Percentiles rank a stretch among this genome's conserved stretches.
Conservation (phyloP, 495 filamentous ascomycete species). For the Aspergillus saccharolyticus region DNA sequence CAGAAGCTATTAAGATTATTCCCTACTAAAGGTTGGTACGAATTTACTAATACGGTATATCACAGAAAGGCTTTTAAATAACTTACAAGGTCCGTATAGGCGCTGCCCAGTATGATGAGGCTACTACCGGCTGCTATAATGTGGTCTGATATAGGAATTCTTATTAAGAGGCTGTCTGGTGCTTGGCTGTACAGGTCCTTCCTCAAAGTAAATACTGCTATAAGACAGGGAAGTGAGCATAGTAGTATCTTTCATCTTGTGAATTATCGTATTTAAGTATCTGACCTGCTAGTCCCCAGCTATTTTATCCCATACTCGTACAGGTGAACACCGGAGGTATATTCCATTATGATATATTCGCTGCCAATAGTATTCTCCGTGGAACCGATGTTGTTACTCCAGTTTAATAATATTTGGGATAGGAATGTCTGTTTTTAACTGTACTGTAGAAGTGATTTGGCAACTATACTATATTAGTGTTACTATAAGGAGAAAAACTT, state of each 20-base stretch:
- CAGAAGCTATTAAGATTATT: constrained; percentile 26
- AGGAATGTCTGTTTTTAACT: constrained; percentile 33
- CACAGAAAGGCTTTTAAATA: not conserved
- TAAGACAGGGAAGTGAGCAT: constrained; percentile 36
- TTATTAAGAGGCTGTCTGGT: constrained; percentile 23
- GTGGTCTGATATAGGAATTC: constrained; percentile 35
- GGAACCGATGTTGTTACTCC: constrained; percentile 25
- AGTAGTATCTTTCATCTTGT: constrained; percentile 27
- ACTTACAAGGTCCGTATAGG: constrained; percentile 35
- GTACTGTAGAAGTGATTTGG: constrained; percentile 17
- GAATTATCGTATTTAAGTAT: constrained; percentile 31
- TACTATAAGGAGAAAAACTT: constrained; percentile 10
- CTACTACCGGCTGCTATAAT: constrained; percentile 36
- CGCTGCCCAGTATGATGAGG: no score
- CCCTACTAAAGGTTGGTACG: constrained; percentile 20
- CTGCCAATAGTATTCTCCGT: constrained; percentile 30
- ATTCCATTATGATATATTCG: constrained; percentile 46
- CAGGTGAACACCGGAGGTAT: constrained; percentile 32
- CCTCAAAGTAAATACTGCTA: constrained; percentile 34
- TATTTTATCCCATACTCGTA: constrained; percentile 37
- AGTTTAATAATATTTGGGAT: constrained; percentile 41
- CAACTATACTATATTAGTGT: no score
- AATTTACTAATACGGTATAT: constrained; percentile 3
- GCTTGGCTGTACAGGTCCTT: constrained; percentile 11
- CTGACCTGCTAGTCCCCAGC: constrained; percentile 25